Conservation (phyloP, 768 basidiomycete species). For the Pleurotus citrinopileatus region DNA sequence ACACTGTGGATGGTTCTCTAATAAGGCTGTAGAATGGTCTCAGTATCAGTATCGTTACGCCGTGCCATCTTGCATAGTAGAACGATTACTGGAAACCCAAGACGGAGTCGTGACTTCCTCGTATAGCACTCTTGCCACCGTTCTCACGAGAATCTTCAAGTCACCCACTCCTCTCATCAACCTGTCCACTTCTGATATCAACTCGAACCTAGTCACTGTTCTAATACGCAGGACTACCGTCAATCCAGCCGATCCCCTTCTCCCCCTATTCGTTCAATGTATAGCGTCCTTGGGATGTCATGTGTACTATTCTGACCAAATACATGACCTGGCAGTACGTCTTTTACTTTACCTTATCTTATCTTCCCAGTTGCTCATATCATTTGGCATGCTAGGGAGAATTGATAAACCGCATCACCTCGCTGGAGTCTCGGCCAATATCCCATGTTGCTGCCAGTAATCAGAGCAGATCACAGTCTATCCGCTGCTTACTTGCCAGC, state of each 20-base stretch:
- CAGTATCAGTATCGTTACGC: slow-evolving; percentile 93
- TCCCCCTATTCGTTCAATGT: slow-evolving; percentile 69
- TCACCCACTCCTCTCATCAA: slow-evolving; percentile 83
- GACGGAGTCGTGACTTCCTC: slow-evolving; percentile 44
- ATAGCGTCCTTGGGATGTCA: slow-evolving; percentile 85
- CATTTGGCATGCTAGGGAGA: slow-evolving; percentile 56
- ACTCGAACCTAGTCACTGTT: slow-evolving; percentile 73
- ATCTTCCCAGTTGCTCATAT: neutral
- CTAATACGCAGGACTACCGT: slow-evolving; percentile 68
- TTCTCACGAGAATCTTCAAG: slow-evolving; percentile 83
- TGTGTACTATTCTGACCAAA: slow-evolving; percentile 95
- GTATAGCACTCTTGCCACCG: slow-evolving; percentile 63
- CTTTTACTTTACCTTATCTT: neutral
- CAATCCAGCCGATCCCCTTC: slow-evolving; percentile 58
- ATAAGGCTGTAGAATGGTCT: slow-evolving; percentile 79
- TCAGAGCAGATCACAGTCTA: slow-evolving; percentile 55
- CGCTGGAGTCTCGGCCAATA: slow-evolving; percentile 65
- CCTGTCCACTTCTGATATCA: slow-evolving; percentile 85
- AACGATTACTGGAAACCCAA: slow-evolving; percentile 64
- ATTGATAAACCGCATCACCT: slow-evolving; percentile 68
- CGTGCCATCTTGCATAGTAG: slow-evolving; percentile 81
- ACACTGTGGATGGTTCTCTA: slow-evolving; percentile 82
- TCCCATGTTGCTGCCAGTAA: slow-evolving; percentile 27
- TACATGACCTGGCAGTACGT: slow-evolving; percentile 79
- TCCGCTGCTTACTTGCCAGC: slow-evolving; percentile 67